A percentile compares a stretch with the other conserved stretches of the same genome.
Evolutionary conservation across 345 rosid species (phyloP).

Genomic region (Conringia planisiliqua): DNA sequence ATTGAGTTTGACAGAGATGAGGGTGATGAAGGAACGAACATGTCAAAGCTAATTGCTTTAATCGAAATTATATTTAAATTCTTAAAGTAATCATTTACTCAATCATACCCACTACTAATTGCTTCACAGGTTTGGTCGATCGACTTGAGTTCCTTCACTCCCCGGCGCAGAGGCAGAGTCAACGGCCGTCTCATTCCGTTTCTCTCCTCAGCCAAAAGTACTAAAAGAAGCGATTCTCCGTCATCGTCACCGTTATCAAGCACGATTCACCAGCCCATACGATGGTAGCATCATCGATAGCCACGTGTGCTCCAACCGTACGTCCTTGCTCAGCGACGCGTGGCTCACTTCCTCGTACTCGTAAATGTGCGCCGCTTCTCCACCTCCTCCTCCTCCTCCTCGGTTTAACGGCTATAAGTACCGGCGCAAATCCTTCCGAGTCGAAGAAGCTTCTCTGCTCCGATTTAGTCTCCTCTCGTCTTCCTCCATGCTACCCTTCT

Average conservation of each 20-base stretch:
- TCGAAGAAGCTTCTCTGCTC: constrained; percentile 8
- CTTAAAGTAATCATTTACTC: too few species aligned
- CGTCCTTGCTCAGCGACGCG: constrained; percentile 8
- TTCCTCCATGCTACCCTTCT: neutral
- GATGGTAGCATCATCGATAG: neutral
- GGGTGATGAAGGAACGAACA: too few species aligned
- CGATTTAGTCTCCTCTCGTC: neutral
- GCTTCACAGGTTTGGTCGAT: too few species aligned
- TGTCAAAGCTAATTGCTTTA: too few species aligned
- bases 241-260: constrained; percentile 4
- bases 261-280: neutral
- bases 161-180: constrained; percentile 1
- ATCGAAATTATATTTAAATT: too few species aligned
- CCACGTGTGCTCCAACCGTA: constrained; percentile 15
- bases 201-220: neutral
- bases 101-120: too few species aligned
- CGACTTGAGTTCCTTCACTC: neutral
- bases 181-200: constrained; percentile 1
- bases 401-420: constrained; percentile 4
- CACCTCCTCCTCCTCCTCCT: constrained; percentile 4
- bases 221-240: neutral
- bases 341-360: constrained; percentile 19
- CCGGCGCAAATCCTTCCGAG: neutral
- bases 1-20: too few species aligned
- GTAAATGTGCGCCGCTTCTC: neutral